phyloP scores from a whole-genome alignment of 2,329 filamentous ascomycete genomes.

The Berkeleyomyces rouxiae region DNA sequence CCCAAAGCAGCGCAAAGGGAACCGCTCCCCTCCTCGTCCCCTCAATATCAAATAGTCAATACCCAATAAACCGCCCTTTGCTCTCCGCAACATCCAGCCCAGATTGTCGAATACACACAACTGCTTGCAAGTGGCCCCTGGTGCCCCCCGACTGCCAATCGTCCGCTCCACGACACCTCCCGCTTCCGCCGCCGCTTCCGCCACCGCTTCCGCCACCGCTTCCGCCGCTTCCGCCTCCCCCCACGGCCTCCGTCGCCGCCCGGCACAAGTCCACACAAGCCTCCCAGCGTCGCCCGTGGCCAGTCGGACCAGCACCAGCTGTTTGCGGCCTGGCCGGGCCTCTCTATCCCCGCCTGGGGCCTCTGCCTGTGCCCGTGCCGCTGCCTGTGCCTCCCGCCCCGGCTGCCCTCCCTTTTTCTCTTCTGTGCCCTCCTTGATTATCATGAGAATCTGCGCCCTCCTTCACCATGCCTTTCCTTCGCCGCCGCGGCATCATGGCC shows the following conservation, averaged over 20 bases:
- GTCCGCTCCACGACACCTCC: too few relatives aligned
- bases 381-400: background rate
- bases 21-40: background rate
- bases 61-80: too few relatives aligned
- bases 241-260: too few relatives aligned
- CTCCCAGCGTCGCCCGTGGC: too few relatives aligned
- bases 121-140: too few relatives aligned
- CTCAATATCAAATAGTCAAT: background rate
- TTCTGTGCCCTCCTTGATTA: conserved; percentile 13
- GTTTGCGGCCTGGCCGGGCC: conserved; percentile 6
- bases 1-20: background rate
- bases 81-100: too few relatives aligned
- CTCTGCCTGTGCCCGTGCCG: background rate
- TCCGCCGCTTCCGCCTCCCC: too few relatives aligned
- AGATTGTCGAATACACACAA: too few relatives aligned
- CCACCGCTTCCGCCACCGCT: too few relatives aligned
- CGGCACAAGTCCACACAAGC: too few relatives aligned
- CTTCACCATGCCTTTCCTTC: conserved; percentile 39
- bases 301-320: background rate
- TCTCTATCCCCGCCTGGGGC: background rate
- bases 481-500: conserved; percentile 42
- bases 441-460: conserved; percentile 24
- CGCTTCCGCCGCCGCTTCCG: too few relatives aligned
- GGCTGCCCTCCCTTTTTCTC: background rate
- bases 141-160: too few relatives aligned